phyloP scores from a whole-genome alignment of 108 stramenopile species.

The Nannochloropsis oceanica region DNA sequence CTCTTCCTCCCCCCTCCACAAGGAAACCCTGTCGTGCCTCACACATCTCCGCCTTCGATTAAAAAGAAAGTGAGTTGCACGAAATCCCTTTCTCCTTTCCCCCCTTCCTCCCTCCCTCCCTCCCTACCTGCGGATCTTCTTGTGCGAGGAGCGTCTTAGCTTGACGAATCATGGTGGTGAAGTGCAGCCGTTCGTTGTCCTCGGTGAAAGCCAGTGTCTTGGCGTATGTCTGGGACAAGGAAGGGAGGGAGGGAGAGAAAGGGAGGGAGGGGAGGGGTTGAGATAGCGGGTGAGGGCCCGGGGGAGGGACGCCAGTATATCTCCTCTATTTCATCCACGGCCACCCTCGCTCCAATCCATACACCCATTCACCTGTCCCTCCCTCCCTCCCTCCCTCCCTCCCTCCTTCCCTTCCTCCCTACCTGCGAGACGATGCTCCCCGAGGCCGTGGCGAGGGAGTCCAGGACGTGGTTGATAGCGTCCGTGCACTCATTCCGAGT shows the following conservation, averaged over 20 bases:
- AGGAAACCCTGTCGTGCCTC: too few species aligned
- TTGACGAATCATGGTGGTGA: conserved; percentile 21
- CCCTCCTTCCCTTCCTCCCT: neutral
- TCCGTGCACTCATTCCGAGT: conserved; percentile 38
- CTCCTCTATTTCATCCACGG: neutral
- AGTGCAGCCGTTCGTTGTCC: conserved; percentile 36
- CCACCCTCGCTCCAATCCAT: neutral
- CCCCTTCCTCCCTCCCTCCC: neutral
- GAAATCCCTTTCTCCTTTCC: too few species aligned
- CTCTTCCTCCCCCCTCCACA: neutral
- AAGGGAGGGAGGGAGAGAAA: neutral
- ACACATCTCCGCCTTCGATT: too few species aligned
- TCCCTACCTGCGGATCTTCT: neutral
- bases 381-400: neutral
- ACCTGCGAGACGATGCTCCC: neutral
- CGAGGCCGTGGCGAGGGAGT: neutral
- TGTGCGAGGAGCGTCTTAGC: neutral
- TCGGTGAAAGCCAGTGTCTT: neutral
- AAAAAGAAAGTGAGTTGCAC: too few species aligned
- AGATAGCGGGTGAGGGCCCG: too few species aligned
- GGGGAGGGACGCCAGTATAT: too few species aligned
- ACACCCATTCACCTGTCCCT: neutral
- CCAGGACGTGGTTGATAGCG: conserved; percentile 24
- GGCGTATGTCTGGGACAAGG: conserved; percentile 3
- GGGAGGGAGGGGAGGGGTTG: too few species aligned